These are phyloP conservation scores for Tubosaeta sp. DNA, from an alignment of 768 basidiomycete species.

Conservation along the genomic window DNA sequence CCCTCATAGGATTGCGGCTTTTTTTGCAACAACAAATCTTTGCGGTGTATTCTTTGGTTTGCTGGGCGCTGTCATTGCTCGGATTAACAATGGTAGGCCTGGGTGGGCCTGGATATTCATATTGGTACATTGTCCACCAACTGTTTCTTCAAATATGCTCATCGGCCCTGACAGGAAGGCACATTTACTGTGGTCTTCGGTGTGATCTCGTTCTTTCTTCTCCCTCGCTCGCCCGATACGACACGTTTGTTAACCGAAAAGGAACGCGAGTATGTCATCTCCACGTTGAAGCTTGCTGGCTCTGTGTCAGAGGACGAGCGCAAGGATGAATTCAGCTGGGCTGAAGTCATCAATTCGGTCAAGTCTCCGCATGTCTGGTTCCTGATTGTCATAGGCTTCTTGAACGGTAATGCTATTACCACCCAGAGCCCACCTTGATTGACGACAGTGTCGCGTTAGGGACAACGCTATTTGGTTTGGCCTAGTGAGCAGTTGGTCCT, in stretches of 20 bases:
- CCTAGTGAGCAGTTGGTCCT: slow-evolving; percentile 19
- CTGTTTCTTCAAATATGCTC: background rate
- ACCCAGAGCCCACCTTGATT: background rate
- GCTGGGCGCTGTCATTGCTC: slow-evolving; percentile 52
- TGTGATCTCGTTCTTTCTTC: slow-evolving; percentile 42
- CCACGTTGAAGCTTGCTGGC: slow-evolving; percentile 16
- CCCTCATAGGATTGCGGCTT: slow-evolving; percentile 32
- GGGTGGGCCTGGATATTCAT: slow-evolving; percentile 67
- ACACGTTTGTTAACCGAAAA: slow-evolving; percentile 47
- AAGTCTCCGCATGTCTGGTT: slow-evolving; percentile 56
- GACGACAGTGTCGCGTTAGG: slow-evolving; percentile 10
- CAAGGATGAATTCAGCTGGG: slow-evolving; percentile 51
- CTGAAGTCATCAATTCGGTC: slow-evolving; percentile 46
- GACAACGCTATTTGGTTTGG: slow-evolving; percentile 10
- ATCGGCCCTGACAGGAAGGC: slow-evolving; percentile 41
- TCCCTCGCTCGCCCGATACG: slow-evolving; percentile 41
- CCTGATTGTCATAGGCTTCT: slow-evolving; percentile 46
- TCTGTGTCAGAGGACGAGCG: slow-evolving; percentile 39
- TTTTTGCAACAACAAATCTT: slow-evolving; percentile 43
- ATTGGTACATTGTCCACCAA: slow-evolving; percentile 29
- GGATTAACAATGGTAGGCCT: slow-evolving; percentile 48
- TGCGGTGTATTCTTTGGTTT: slow-evolving; percentile 61
- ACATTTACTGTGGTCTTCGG: slow-evolving; percentile 61
- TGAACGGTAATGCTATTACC: slow-evolving; percentile 39
- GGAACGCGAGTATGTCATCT: slow-evolving; percentile 47